phyloP scores from a whole-genome alignment of 1,284 basidiomycete genomes.

The Mycosarcoma maydis region DNA sequence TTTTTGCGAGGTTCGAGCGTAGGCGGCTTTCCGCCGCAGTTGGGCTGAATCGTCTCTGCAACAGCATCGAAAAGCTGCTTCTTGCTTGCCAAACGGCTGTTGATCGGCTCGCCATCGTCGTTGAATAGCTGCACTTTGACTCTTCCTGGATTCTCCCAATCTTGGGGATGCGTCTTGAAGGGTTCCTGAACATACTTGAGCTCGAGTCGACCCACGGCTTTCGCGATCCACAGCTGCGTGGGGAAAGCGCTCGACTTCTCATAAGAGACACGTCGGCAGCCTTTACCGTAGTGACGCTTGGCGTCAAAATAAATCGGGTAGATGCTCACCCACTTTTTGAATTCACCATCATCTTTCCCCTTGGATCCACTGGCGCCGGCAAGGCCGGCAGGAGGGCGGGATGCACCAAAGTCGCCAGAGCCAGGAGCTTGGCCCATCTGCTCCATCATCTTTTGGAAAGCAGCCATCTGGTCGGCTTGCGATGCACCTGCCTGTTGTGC shows the following conservation, averaged over 20 bases:
- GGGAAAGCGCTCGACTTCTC: conserved; percentile 91
- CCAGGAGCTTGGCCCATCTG: conserved; percentile 52
- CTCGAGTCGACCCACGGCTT: conserved; percentile 80
- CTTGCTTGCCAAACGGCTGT: conserved; percentile 76
- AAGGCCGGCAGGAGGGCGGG: conserved; percentile 17
- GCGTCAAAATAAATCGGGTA: conserved; percentile 98
- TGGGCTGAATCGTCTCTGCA: conserved; percentile 51
- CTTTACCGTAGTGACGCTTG: conserved; percentile 83
- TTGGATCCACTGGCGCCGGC: conserved; percentile 25
- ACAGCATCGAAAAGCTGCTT: conserved; percentile 74
- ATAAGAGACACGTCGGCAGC: conserved; percentile 82
- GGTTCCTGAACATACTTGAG: conserved; percentile 83
- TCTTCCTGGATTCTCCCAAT: conserved; percentile 86
- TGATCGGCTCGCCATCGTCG: conserved; percentile 79
- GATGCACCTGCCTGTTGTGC: conserved; percentile 14
- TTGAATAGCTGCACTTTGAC: conserved; percentile 86
- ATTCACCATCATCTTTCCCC: conserved; percentile 44
- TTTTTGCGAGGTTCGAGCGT: conserved; percentile 47
- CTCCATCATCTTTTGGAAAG: conserved; percentile 62
- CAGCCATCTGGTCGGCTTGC: conserved; percentile 53
- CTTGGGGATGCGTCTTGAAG: conserved; percentile 86
- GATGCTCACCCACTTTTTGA: conserved; percentile 84
- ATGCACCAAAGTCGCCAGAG: conserved; percentile 30
- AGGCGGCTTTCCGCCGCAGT: conserved; percentile 57
- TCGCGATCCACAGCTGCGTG: conserved; percentile 87